Conservation (phyloP, 768 basidiomycete species). For the Nidularia sp. region DNA sequence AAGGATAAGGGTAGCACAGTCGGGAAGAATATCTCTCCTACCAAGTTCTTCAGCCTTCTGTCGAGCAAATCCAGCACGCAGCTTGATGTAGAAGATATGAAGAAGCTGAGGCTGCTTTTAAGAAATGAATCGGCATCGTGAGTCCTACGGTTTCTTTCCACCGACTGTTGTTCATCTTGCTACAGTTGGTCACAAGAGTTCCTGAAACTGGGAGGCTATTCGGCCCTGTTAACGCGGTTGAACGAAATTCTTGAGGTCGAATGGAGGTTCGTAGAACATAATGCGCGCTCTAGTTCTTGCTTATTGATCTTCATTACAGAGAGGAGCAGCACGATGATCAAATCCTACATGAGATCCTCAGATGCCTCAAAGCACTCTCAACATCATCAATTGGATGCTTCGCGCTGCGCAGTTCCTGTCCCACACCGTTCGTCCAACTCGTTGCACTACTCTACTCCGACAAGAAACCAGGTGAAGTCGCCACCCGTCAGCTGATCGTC, state of each 20-base stretch:
- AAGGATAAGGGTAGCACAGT: conserved; percentile 47
- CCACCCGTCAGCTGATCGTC: conserved; percentile 83
- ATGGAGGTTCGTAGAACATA: conserved; percentile 68
- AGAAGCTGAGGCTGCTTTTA: conserved; percentile 82
- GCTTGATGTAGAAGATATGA: conserved; percentile 84
- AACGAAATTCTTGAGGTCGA: conserved; percentile 93
- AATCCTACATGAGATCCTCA: conserved; percentile 84
- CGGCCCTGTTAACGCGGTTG: conserved; percentile 73
- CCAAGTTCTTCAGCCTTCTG: conserved; percentile 64
- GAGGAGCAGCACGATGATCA: conserved; percentile 99
- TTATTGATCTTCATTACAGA: conserved; percentile 33
- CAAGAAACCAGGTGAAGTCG: conserved; percentile 95
- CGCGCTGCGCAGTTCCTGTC: conserved; percentile 85
- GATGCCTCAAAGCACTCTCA: conserved; percentile 91
- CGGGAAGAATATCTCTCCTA: conserved; percentile 56
- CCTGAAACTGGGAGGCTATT: conserved; percentile 79
- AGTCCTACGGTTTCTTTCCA: conserved; percentile 7
- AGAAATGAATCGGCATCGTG: conserved; percentile 91
- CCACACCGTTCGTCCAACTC: conserved; percentile 83
- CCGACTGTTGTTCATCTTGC: background rate
- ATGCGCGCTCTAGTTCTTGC: background rate
- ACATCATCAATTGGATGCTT: conserved; percentile 87
- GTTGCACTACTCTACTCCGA: conserved; percentile 88
- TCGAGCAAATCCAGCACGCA: conserved; percentile 62
- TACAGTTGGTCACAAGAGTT: conserved; percentile 89